Evolutionary conservation across 2,329 filamentous ascomycete genomes (phyloP).

Genomic region (Ophiostoma piceae): DNA sequence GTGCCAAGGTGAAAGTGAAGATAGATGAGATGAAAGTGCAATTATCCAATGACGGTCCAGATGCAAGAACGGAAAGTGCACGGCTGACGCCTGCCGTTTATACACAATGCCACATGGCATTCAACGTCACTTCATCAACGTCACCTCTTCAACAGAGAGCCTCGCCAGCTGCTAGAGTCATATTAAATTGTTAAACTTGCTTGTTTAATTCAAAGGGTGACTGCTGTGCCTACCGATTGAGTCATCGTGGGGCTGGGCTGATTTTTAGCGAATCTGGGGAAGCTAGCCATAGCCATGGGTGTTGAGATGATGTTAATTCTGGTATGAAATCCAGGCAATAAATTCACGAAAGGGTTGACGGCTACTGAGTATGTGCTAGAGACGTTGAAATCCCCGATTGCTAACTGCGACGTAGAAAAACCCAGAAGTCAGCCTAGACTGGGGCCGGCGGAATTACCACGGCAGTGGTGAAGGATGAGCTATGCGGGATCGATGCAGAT

Average conservation of each 20-base stretch:
- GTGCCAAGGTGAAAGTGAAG: neutral
- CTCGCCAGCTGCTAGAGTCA: neutral
- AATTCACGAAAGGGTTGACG: neutral
- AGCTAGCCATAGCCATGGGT: neutral
- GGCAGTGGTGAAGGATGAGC: neutral
- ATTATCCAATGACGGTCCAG: neutral
- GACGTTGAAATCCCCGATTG: neutral
- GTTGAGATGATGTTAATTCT: neutral
- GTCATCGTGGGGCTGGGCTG: neutral
- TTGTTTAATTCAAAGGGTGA: neutral
- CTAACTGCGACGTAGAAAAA: neutral
- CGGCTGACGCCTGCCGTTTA: neutral
- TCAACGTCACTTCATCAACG: neutral
- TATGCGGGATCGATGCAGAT: neutral
- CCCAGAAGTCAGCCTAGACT: neutral
- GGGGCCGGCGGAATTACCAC: neutral
- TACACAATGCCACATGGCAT: neutral
- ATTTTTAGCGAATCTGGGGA: neutral
- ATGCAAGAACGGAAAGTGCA: neutral
- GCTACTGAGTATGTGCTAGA: neutral
- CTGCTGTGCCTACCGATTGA: neutral
- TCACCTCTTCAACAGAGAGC: neutral
- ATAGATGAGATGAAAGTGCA: neutral
- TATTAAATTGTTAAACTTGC: neutral
- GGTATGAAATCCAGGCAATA: neutral